Evolutionary conservation across 2,329 filamentous ascomycete genomes (phyloP).

Genomic region (Colletotrichum theobromicola): DNA sequence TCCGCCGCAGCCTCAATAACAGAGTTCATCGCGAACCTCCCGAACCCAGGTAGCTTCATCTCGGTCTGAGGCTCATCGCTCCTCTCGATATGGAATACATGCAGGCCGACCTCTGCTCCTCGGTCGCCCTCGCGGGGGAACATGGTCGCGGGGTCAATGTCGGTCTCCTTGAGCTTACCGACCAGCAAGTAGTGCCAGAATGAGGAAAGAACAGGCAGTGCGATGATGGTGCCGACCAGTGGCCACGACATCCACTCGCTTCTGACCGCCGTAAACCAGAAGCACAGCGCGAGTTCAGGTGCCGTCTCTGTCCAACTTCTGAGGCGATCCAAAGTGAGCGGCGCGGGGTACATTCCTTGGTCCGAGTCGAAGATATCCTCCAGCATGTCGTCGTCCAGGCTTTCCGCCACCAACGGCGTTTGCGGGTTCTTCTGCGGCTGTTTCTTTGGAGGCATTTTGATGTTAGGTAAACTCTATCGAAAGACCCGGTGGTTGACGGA

Average conservation of each 20-base stretch:
- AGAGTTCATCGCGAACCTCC: not conserved
- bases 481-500: not conserved
- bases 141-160: slow-evolving; percentile 28
- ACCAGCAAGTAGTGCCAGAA: slow-evolving; percentile 32
- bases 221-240: slow-evolving; percentile 32
- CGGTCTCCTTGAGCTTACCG: slow-evolving; percentile 33
- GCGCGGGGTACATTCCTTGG: slow-evolving; percentile 38
- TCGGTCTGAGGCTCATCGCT: slow-evolving; percentile 15
- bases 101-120: slow-evolving; percentile 30
- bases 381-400: slow-evolving; percentile 24
- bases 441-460: not conserved
- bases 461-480: not conserved
- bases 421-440: not conserved
- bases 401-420: not conserved
- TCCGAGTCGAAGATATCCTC: slow-evolving; percentile 30
- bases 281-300: slow-evolving; percentile 32
- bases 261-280: slow-evolving; percentile 3
- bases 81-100: slow-evolving; percentile 40
- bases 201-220: slow-evolving; percentile 28
- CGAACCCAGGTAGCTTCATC: slow-evolving; percentile 23
- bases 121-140: slow-evolving; percentile 22
- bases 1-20: not conserved
- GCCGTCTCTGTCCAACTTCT: slow-evolving; percentile 30
- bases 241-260: not conserved
- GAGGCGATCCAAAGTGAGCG: slow-evolving; percentile 33